Evolutionary conservation across 2,329 filamentous ascomycete species (phyloP), one percentile per base, ranked within the genome.

Genomic region (Curvularia spicifera): DNA sequence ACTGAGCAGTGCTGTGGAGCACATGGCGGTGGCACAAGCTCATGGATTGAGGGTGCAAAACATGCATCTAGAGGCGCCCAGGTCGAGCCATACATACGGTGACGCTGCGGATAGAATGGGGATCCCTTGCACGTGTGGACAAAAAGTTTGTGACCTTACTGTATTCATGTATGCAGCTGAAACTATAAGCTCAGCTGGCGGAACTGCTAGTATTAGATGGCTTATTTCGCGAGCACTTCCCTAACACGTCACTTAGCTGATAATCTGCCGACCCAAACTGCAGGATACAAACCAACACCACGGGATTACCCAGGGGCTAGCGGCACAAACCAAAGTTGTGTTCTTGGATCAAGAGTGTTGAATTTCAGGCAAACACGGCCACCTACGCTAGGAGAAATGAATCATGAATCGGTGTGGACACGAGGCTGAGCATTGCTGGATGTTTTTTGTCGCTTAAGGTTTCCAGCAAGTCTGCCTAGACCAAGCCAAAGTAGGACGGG

Each of bases 371-470:
- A 57, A 56, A 64, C 69, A 67, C 61, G 68, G 70, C 70, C 70
- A 70, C 68, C 53, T 67, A 63, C 71, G 67, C 70, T 73, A 37
- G 69, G 57, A 48, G 54, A 66, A 57, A 63, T 59, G 63, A 70
- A 44, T 50, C 51, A 56, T 58, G 61, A 66, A 64, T 65, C 55
- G 57, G 29, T 33, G 18, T 20, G 18, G 29, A 57, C 20, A 33
- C 44, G 51, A 53, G 51, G 66, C 64, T 65, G 67, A 65, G 57
- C 52, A 66, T 60, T 29, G 63, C 63, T 64, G 57, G 55, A 51
- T 47, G 5, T 31, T 4, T 26, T 26, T 24, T 26, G 56, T 43
- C 24, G 47, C 49, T 13, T 61, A 47, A 20, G 13, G 58, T 40
- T 24, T 50, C 49, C n/a, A 59, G 52, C 47, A 50, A 65, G 55